These are phyloP conservation scores for Leptographium wingfieldii DNA, from an alignment of 2,329 filamentous ascomycete species.

Conservation along the genomic window DNA sequence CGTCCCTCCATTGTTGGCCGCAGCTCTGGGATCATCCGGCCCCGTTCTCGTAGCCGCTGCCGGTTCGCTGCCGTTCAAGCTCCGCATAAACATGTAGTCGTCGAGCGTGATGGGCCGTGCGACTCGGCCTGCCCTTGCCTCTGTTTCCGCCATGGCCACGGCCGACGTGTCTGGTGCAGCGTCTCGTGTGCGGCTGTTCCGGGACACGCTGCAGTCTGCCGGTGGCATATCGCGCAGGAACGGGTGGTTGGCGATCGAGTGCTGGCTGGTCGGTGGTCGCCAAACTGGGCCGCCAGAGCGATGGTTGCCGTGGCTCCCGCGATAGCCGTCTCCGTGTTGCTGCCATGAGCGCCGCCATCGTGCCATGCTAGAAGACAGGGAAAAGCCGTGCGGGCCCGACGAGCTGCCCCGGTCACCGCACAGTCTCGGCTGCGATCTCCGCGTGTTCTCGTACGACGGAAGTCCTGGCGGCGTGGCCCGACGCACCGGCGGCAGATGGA, in stretches of 20 bases:
- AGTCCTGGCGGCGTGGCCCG: slow-evolving; percentile 11
- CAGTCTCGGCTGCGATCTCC: slow-evolving; percentile 2
- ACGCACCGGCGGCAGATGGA: slow-evolving; percentile 5
- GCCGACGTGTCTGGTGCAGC: background rate
- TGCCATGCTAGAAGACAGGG: background rate
- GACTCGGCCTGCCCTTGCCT: slow-evolving; percentile 2
- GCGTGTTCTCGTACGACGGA: slow-evolving; percentile 9
- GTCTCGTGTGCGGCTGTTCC: background rate
- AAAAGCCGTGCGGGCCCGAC: background rate
- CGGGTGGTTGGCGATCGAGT: slow-evolving; percentile 9
- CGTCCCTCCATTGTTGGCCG: background rate
- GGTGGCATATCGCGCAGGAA: slow-evolving; percentile 1
- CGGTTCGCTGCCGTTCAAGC: background rate
- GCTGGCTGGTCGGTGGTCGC: slow-evolving; percentile 12
- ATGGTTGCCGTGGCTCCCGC: background rate
- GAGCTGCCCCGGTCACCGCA: background rate
- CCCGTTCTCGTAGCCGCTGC: background rate
- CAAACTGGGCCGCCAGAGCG: slow-evolving; percentile 3
- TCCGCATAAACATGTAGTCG: slow-evolving; percentile 11
- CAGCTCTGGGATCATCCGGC: background rate
- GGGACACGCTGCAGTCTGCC: background rate
- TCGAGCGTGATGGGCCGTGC: slow-evolving; percentile 8
- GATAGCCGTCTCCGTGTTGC: background rate
- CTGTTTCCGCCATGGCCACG: slow-evolving; percentile 7
- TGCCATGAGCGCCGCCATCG: background rate